A percentile compares a stretch with the other conserved stretches of the same genome.
Conservation (phyloP, 2,329 filamentous ascomycete genomes). For the Cladosporium sp. region DNA sequence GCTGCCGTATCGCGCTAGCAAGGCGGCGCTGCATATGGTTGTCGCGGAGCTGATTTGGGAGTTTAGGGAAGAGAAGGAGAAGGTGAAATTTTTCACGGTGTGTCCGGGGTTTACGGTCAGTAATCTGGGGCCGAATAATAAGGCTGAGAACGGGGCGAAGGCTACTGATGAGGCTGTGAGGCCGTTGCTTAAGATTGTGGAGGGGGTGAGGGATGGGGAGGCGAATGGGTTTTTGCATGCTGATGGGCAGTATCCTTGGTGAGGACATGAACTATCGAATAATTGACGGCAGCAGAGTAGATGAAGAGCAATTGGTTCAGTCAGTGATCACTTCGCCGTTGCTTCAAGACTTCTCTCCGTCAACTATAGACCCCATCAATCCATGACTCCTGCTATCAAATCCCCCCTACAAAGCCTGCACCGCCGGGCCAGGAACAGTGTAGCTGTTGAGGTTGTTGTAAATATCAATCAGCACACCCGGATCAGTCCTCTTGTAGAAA, state of each 20-base stretch:
- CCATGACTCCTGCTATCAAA: neutral
- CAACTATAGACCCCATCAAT: neutral
- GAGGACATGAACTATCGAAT: neutral
- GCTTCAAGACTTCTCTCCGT: neutral
- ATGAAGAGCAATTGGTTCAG: neutral
- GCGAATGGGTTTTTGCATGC: slow-evolving; percentile 3
- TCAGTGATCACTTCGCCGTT: neutral
- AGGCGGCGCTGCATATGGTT: slow-evolving; percentile 48
- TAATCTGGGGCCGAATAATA: slow-evolving; percentile 31
- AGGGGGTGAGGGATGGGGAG: slow-evolving; percentile 13
- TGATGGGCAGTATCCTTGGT: slow-evolving; percentile 15
- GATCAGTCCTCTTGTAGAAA: slow-evolving; percentile 59
- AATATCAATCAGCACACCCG: slow-evolving; percentile 62
- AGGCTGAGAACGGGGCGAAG: slow-evolving; percentile 8
- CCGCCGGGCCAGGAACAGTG: slow-evolving; percentile 52
- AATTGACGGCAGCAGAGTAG: neutral
- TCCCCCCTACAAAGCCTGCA: neutral
- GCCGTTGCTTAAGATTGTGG: slow-evolving; percentile 6
- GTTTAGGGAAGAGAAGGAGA: slow-evolving; percentile 34
- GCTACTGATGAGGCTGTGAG: slow-evolving; percentile 9
- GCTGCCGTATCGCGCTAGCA: slow-evolving; percentile 40
- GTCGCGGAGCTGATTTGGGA: slow-evolving; percentile 47
- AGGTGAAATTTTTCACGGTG: slow-evolving; percentile 47
- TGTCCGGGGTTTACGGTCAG: slow-evolving; percentile 48
- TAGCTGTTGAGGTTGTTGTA: slow-evolving; percentile 53